Evolutionary conservation across 1,284 basidiomycete species (phyloP).

Genomic region (Tetrapyrgos nigripes): DNA sequence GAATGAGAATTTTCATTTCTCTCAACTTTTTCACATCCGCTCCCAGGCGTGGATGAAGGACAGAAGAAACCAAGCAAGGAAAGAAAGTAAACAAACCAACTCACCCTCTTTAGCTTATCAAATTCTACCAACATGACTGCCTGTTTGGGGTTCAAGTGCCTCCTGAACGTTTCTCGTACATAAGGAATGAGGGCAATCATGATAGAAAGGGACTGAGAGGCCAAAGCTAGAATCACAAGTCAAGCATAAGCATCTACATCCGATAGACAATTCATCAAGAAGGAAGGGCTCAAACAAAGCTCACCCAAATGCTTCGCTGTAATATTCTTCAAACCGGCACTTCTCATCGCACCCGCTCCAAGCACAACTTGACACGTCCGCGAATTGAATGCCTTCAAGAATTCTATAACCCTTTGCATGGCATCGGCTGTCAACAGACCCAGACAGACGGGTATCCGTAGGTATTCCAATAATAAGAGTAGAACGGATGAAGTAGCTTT

Average conservation of each 20-base stretch:
- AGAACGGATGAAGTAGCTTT: slow-evolving; percentile 85
- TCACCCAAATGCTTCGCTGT: slow-evolving; percentile 95
- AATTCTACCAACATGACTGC: slow-evolving; percentile 98
- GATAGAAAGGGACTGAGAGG: slow-evolving; percentile 94
- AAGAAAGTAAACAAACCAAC: slow-evolving; percentile 34
- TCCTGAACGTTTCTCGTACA: slow-evolving; percentile 91
- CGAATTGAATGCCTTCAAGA: slow-evolving; percentile 97
- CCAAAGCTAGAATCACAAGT: slow-evolving; percentile 73
- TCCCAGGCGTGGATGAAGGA: no score
- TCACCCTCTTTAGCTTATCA: slow-evolving; percentile 93
- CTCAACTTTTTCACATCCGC: no score
- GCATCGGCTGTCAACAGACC: slow-evolving; percentile 91
- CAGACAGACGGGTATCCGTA: slow-evolving; percentile 89
- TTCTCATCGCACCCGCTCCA: slow-evolving; percentile 97
- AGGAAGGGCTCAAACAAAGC: slow-evolving; percentile 23
- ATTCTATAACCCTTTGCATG: slow-evolving; percentile 94
- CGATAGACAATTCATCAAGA: slow-evolving; percentile 1
- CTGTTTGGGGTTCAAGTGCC: slow-evolving; percentile 92
- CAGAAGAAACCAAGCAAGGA: slow-evolving; percentile 7
- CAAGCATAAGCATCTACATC: neutral
- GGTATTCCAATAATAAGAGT: slow-evolving; percentile 83
- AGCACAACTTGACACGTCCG: slow-evolving; percentile 98
- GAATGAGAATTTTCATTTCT: no score
- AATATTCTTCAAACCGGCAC: slow-evolving; percentile 97
- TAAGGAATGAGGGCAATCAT: slow-evolving; percentile 97